phyloP scores from a whole-genome alignment of 2,329 filamentous ascomycete genomes.

The Gaeumannomyces sp. region DNA sequence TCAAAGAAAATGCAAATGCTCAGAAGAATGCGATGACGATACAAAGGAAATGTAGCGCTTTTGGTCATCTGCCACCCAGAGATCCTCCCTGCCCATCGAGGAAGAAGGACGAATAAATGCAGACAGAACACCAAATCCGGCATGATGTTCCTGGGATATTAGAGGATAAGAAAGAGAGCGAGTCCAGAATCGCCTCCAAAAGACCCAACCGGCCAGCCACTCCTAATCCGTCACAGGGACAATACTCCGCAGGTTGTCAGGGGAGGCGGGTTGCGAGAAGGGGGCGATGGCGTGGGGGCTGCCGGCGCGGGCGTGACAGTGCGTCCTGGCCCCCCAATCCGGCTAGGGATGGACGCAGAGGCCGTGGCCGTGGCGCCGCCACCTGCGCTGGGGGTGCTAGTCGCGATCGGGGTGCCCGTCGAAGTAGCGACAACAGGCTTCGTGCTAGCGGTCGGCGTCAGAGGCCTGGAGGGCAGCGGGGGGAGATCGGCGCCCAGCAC shows the following conservation, averaged over 20 bases:
- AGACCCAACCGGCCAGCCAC: neutral
- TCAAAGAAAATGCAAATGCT: neutral
- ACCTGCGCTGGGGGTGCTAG: neutral
- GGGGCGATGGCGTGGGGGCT: neutral
- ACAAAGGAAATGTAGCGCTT: neutral
- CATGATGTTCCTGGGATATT: neutral
- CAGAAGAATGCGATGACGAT: neutral
- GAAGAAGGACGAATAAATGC: neutral
- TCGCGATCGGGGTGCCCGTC: neutral
- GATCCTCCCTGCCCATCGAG: neutral
- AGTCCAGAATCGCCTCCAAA: neutral
- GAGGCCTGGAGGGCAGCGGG: neutral
- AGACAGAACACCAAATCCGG: neutral
- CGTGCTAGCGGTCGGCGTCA: conserved; percentile 11
- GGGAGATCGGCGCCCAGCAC: conserved; percentile 32
- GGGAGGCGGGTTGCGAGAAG: conserved; percentile 1
- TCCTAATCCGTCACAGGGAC: neutral
- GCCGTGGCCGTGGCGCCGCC: neutral
- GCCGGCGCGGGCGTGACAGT: neutral
- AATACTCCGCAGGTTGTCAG: neutral
- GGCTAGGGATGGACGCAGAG: neutral
- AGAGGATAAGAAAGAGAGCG: neutral
- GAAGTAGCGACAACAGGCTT: conserved; percentile 10
- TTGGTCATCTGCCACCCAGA: conserved; percentile 4
- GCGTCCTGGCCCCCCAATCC: neutral